Percentiles rank a stretch among this genome's conserved stretches.
Conservation (phyloP, 2,329 filamentous ascomycete genomes). For the Hypomyces perniciosus region DNA sequence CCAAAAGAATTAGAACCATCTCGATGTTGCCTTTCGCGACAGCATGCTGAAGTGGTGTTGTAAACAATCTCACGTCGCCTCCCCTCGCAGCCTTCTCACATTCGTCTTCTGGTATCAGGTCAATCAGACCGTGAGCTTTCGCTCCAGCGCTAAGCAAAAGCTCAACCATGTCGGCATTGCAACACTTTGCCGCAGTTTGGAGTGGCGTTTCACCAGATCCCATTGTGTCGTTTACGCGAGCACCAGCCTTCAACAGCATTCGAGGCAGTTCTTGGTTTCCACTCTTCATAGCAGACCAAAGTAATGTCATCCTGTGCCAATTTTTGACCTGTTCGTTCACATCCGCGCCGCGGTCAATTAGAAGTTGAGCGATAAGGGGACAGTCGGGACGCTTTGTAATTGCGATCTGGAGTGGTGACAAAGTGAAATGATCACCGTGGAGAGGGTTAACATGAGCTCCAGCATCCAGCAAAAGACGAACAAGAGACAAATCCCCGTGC, state of each 20-base stretch:
- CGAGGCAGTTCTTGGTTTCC: too few relatives aligned
- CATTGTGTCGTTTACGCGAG: too few relatives aligned
- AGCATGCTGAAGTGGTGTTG: background rate
- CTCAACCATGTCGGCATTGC: background rate
- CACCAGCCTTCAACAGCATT: too few relatives aligned
- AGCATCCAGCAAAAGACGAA: too few relatives aligned
- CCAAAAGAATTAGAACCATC: background rate
- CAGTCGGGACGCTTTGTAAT: too few relatives aligned
- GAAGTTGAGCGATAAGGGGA: background rate
- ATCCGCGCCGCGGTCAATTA: background rate
- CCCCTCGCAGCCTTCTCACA: background rate
- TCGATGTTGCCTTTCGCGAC: background rate
- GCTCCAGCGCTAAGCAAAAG: background rate
- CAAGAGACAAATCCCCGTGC: too few relatives aligned
- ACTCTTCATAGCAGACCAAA: too few relatives aligned
- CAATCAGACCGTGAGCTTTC: too few relatives aligned
- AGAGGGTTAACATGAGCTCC: too few relatives aligned
- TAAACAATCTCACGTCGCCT: background rate
- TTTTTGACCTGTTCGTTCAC: background rate
- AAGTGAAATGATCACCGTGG: too few relatives aligned
- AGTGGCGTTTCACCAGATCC: background rate
- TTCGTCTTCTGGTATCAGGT: background rate
- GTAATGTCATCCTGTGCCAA: too few relatives aligned
- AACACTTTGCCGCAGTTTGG: background rate
- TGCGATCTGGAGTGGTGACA: too few relatives aligned